Evolutionary conservation across 1,139 yeast species (phyloP).

Genomic region (Pichia sp.): DNA sequence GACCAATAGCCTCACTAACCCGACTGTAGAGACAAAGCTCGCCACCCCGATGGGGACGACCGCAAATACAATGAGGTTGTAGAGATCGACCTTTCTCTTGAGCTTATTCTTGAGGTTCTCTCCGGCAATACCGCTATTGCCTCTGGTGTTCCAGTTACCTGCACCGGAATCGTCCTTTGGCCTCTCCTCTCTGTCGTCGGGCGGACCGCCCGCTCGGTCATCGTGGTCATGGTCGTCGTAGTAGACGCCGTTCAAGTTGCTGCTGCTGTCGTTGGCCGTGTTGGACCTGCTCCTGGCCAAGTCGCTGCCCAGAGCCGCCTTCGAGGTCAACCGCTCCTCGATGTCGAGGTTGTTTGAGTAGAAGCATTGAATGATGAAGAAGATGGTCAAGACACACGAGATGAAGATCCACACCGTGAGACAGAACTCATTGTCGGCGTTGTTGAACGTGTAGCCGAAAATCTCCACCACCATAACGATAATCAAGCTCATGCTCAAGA

Average conservation of each 20-base stretch:
- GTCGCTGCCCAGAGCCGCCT: not conserved
- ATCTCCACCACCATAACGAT: slow-evolving; percentile 68
- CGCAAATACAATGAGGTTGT: slow-evolving; percentile 89
- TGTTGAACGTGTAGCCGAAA: slow-evolving; percentile 56
- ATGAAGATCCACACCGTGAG: slow-evolving; percentile 89
- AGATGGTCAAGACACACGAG: slow-evolving; percentile 77
- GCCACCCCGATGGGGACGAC: slow-evolving; percentile 97
- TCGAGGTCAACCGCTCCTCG: slow-evolving; percentile 32
- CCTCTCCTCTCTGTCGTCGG: not conserved
- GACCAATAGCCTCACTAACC: slow-evolving; percentile 66
- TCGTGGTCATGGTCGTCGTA: not conserved
- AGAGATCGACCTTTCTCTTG: slow-evolving; percentile 67
- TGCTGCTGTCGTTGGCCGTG: not conserved
- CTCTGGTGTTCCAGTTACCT: not conserved
- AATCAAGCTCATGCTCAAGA: slow-evolving; percentile 75
- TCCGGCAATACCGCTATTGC: slow-evolving; percentile 9
- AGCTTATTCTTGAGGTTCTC: slow-evolving; percentile 33
- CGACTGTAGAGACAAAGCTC: slow-evolving; percentile 87
- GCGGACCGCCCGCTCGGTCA: not conserved
- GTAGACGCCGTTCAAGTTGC: not conserved
- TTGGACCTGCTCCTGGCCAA: not conserved
- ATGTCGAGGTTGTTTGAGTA: slow-evolving; percentile 80
- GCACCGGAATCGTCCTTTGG: not conserved
- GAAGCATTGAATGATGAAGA: slow-evolving; percentile 82
- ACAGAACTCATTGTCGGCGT: slow-evolving; percentile 52